Base-by-base conservation (phyloP, 495 filamentous ascomycete species). In the Lasiosphaeris hirsuta region DNA sequence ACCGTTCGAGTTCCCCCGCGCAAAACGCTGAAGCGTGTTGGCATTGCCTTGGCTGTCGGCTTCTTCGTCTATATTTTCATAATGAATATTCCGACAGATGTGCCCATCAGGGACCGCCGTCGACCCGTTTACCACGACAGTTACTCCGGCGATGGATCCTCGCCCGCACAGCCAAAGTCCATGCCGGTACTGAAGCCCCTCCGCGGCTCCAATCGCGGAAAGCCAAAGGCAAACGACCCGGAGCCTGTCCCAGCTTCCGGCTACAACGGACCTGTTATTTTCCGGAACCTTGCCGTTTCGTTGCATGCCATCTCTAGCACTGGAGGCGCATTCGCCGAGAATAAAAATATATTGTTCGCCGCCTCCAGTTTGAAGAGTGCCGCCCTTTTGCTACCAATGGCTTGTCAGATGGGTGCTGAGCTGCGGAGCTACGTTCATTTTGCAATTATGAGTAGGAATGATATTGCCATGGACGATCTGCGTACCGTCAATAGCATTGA, bases 381-480 rank as follows among this genome's bases (percentile, higher is more conserved):
- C 3, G 69, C 81, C 0, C 65, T 71, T 30, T 63, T 87, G 15
- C 63, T 87, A n/a, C 84, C 84, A 3, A 70, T 84, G 65, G 81
- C 81, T 0, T 87, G 84, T 57, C 75, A 81, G 60, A 87, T 87
- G 84, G 79, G 74, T 8, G 59, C 61, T 23, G 77, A 77, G 67
- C 66, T 78, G 51, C 74, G 78, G 64, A 86, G 76, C 55, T 77
- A 78, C 50, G 84, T 87, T 1, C 84, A 87, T 54, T 77, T 85
- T 65, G 80, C 76, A 1, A 62, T 87, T 42, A 72, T 86, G 65
- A 77, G 83, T 35, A 68, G 80, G 39, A 81, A 80, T 53, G 76
- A 76, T 5, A 76, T 86, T 34, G 57, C 71, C 1, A 62, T 87
- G 23, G 71, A 75, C 0, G 76, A 82, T 42, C 63, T 87, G 39